Conservation (phyloP, 1,284 basidiomycete genomes). For the Boletus smithii region DNA sequence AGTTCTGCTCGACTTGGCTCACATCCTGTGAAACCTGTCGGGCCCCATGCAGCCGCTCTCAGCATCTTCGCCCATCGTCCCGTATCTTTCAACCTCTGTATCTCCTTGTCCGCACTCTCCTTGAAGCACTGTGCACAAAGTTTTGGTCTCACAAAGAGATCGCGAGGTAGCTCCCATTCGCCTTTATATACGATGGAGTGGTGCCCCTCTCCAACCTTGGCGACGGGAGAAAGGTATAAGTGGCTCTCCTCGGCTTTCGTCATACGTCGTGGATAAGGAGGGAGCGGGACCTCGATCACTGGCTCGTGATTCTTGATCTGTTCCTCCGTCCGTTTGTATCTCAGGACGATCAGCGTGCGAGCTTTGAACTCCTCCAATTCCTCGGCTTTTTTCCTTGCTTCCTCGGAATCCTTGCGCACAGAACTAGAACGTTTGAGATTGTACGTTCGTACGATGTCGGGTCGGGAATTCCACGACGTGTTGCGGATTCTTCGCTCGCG, state of each 20-base stretch:
- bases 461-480: conserved; percentile 19
- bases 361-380: conserved; percentile 13
- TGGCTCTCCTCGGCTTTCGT: conserved; percentile 35
- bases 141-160: conserved; percentile 26
- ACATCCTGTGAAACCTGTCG: conserved; percentile 1
- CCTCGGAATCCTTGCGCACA: neutral
- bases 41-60: conserved; percentile 3
- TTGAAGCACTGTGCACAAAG: conserved; percentile 21
- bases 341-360: conserved; percentile 18
- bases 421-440: conserved; percentile 1
- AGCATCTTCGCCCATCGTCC: conserved; percentile 24
- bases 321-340: conserved; percentile 16
- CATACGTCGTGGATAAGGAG: conserved; percentile 11
- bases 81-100: conserved; percentile 21
- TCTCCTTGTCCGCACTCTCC: conserved; percentile 22
- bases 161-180: conserved; percentile 44
- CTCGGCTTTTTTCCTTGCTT: conserved; percentile 4
- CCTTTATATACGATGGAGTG: conserved; percentile 42
- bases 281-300: conserved; percentile 22
- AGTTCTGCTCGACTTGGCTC: conserved; percentile 3
- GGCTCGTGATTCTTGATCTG: conserved; percentile 21
- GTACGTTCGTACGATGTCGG: conserved; percentile 23
- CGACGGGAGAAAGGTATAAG: conserved; percentile 38
- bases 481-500: neutral
- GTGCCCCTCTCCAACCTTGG: conserved; percentile 36